Base-by-base conservation (phyloP, 1,139 yeast species). In the Candida sp. region DNA sequence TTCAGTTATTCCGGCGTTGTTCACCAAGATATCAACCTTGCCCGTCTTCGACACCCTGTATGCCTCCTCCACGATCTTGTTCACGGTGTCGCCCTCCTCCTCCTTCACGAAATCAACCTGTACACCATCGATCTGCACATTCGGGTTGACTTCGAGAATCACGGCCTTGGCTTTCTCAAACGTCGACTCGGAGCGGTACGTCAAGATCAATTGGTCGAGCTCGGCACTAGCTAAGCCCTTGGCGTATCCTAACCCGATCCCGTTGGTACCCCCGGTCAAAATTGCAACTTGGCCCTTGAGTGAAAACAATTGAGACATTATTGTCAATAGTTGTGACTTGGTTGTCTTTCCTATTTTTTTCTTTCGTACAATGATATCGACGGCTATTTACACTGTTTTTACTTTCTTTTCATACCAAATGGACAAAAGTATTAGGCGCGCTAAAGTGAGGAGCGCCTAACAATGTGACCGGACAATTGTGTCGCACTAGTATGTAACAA, bases 1-100 rank as follows among this genome's bases (percentile, higher is more conserved):
- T 45, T 63, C 55, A 44, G 72, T 71, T 51, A 81, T 76, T 7
- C 88, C 88, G 6, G 86, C 87, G 58, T 83, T 81, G 60, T 82
- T 83, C 56, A 83, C 63, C 66, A 85, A 70, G 11, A 82, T 74
- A 58, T 82, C 84, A 51, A 82, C 71, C 34, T 65, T 61, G 1
- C 52, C 53, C 31, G 63, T 52, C 46, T 64, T 67, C 37, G 76
- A 67, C 27, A 73, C 70, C 22, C 59, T 55, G 48, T 69, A 60
- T 38, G 76, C 80, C 54, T 69, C 70, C 7, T 68, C 70, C 37
- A 70, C 65, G 54, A 70, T 70, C 69, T 75, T 37, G 63, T 65
- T 56, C 25, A 62, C 50, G 6, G 52, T 37, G 9, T 55, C 59
- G 48, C 57, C 57, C 37, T 63, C 66, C 34, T 57, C 57, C 17